These are phyloP conservation scores for Cutaneotrichosporon sp. DNA, from an alignment of 1,284 basidiomycete genomes.

Conservation along the genomic window DNA sequence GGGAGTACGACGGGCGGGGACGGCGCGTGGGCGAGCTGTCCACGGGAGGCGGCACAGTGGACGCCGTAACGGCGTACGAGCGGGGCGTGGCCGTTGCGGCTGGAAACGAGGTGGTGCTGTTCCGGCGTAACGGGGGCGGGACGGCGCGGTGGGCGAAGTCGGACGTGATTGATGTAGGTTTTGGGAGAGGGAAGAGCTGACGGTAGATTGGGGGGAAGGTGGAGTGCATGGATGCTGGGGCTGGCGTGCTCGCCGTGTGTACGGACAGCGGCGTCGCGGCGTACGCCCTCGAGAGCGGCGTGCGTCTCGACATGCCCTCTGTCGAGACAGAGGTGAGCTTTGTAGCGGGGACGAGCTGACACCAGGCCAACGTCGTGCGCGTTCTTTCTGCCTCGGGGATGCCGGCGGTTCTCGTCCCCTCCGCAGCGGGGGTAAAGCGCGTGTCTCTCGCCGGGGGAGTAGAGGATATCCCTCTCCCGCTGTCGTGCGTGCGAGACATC, in stretches of 20 bases:
- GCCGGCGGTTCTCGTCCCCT: neutral
- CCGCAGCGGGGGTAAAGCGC: neutral
- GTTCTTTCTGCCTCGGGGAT: neutral
- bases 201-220: neutral
- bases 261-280: slow-evolving; percentile 2
- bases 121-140: slow-evolving; percentile 4
- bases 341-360: neutral
- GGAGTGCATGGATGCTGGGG: neutral
- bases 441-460: neutral
- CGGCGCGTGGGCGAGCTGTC: slow-evolving; percentile 19
- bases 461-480: neutral
- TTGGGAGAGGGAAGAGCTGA: no score
- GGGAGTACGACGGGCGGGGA: slow-evolving; percentile 25
- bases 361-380: neutral
- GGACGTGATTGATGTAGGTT: neutral
- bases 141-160: neutral
- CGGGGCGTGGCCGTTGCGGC: neutral
- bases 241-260: neutral
- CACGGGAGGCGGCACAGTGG: neutral
- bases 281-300: neutral
- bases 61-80: neutral
- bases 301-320: neutral
- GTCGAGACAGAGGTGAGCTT: neutral
- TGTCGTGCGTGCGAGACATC: slow-evolving; percentile 11
- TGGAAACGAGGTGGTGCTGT: neutral